These are phyloP conservation scores for Astrephomene gubernaculifera DNA, from an alignment of 139 green algal species.

Conservation along the genomic window DNA sequence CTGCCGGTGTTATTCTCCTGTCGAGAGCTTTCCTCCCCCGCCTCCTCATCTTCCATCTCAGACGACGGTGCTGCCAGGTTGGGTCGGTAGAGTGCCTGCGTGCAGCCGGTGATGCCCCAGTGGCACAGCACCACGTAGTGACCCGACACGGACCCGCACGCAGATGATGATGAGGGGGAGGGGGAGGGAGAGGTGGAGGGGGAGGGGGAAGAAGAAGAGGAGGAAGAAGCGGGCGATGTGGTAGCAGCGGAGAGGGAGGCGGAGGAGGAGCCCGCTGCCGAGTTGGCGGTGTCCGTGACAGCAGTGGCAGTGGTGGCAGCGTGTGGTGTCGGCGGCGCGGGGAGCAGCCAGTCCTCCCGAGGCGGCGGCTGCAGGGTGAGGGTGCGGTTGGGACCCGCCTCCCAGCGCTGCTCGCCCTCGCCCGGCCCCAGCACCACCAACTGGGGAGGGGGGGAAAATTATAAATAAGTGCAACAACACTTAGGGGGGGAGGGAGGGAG, in stretches of 20 bases:
- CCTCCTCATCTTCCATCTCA: no score
- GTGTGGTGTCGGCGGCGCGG: neutral
- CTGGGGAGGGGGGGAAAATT: neutral
- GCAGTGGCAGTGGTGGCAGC: no score
- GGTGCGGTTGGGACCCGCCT: slow-evolving; percentile 35
- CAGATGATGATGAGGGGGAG: neutral
- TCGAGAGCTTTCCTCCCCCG: no score
- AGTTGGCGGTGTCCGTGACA: no score
- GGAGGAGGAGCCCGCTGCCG: no score
- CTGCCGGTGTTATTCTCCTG: no score
- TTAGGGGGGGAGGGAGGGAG: neutral
- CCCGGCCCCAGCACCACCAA: slow-evolving; percentile 28
- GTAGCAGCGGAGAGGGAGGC: no score
- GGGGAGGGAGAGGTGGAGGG: neutral
- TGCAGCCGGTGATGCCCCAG: slow-evolving; percentile 43
- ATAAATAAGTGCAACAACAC: no score
- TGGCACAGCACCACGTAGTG: slow-evolving; percentile 40
- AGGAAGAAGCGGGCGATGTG: no score
- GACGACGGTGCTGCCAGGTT: no score
- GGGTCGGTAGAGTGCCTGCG: slow-evolving; percentile 33
- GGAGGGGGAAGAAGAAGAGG: no score
- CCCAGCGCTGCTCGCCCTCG: slow-evolving; percentile 33
- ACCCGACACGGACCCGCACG: neutral
- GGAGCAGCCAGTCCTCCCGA: slow-evolving; percentile 15
- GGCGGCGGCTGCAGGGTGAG: slow-evolving; percentile 29